Percentiles rank a stretch among this genome's conserved stretches.
These are phyloP conservation scores for Ophiostoma ips DNA, from an alignment of 2,329 filamentous ascomycete species.

Conservation along the genomic window DNA sequence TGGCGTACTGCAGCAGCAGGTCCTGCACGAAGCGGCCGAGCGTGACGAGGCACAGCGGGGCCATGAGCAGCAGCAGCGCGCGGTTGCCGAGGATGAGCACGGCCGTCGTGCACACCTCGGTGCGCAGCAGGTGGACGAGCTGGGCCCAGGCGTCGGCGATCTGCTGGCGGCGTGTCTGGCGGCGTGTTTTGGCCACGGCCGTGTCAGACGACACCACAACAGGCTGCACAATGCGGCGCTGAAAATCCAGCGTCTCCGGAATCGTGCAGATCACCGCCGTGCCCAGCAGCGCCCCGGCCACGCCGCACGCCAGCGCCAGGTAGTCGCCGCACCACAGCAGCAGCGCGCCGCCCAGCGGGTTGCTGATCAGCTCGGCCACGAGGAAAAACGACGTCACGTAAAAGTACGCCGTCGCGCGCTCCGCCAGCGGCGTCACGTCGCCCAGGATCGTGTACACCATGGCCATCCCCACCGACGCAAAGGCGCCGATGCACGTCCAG, in stretches of 20 bases:
- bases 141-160: neutral
- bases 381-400: conserved; percentile 25
- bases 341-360: conserved; percentile 27
- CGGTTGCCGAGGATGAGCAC: conserved; percentile 27
- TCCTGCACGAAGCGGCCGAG: conserved; percentile 22
- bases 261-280: conserved; percentile 21
- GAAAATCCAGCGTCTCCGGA: conserved; percentile 29
- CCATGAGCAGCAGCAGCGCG: conserved; percentile 24
- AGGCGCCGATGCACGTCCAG: conserved; percentile 29
- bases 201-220: too few species aligned
- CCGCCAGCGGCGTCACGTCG: conserved; percentile 27
- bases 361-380: conserved; percentile 24
- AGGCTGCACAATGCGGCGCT: conserved; percentile 7
- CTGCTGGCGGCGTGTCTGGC: neutral
- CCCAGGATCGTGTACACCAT: conserved; percentile 33
- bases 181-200: neutral
- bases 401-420: conserved; percentile 28
- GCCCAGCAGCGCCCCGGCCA: conserved; percentile 19
- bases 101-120: conserved; percentile 20
- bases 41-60: conserved; percentile 22
- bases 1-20: conserved; percentile 37
- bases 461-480: conserved; percentile 24
- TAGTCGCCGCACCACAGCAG: conserved; percentile 25
- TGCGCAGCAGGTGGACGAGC: conserved; percentile 1
- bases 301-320: conserved; percentile 25